Percentiles rank a stretch among this genome's conserved stretches.
phyloP scores from a whole-genome alignment of 176 grass and related monocot genomes.

The Bromus sterilis region DNA sequence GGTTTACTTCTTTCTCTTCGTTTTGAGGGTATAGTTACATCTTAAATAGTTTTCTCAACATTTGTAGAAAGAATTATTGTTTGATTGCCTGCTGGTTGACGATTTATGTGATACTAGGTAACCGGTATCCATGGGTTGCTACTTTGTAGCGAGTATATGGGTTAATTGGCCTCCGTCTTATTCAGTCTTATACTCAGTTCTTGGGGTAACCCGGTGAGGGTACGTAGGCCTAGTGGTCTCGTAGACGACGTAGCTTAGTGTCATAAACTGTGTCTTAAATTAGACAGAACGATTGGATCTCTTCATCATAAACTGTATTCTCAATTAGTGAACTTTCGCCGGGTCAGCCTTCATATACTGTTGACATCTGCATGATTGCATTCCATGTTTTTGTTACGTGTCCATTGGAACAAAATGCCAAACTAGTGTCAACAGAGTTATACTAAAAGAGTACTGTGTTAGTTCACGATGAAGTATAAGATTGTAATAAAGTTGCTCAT shows the following conservation, averaged over 20 bases:
- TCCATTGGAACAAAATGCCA: neutral
- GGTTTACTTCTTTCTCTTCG: neutral
- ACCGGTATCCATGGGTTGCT: neutral
- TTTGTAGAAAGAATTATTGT: neutral
- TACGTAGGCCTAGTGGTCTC: neutral
- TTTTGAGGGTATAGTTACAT: neutral
- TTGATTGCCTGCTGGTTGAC: neutral
- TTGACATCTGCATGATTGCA: neutral
- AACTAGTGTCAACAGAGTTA: conserved; percentile 2
- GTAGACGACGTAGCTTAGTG: neutral
- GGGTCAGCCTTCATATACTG: neutral
- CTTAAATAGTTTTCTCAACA: neutral
- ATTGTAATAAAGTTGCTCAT: neutral
- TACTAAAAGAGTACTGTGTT: neutral
- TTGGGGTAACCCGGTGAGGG: neutral
- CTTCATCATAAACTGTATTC: neutral
- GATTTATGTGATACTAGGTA: neutral
- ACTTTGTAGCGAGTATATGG: neutral
- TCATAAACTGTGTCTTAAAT: neutral
- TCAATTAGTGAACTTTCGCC: neutral
- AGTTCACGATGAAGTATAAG: neutral
- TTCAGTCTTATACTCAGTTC: neutral
- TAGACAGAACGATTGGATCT: neutral
- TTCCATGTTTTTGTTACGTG: neutral
- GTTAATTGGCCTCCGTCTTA: neutral